Evolutionary conservation across 202 grass and related monocot genomes (phyloP), one percentile per base, ranked within the genome.

Genomic region (Panicum virgatum): DNA sequence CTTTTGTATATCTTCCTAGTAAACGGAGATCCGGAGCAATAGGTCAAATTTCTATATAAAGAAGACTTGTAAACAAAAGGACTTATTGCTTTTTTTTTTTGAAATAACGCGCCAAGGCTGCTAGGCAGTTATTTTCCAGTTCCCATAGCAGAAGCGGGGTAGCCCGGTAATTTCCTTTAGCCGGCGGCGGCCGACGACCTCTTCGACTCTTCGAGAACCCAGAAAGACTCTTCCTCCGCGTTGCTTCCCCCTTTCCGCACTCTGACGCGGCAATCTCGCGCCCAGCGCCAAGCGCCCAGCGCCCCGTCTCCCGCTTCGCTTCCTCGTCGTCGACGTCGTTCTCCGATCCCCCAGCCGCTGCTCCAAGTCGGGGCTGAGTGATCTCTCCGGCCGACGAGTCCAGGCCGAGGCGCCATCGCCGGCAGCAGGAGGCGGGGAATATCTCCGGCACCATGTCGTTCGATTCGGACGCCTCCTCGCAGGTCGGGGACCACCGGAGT

Each of bases 391-490:
- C 15, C 23, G 45, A 38, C 47, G 27, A 46, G 26, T 30, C 72
- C 73, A 26, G 48, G 61, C 47, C 19, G 60, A 74, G 78, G 82
- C 69, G 45, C 16, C 78, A 45, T 37, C 50, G 53, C 34, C 72
- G 44, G 64, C 27, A 29, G 11, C 60, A 52, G 77, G 66, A 38
- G 70, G 65, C 8, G 56, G 10, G 85, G 26, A 61, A 79, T 40
- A 84, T 78, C 83, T 60, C 64, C 50, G 62, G 19, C 66, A 29
- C 22, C 83, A 97, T 97, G 95, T 97, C 86, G 72, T 75, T 94
- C 52, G 89, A 91, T 65, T 93, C 93, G 72, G 88, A 84, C 57
- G 83, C 89, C 79, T 93, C 90, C 67, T 91, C 95, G 23, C 88
- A 93, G 48, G 80, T 75, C 34, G 85, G 87, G 20, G 90, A 97